Conservation (phyloP, 176 grass and related monocot species). For the Lolium multiflorum region DNA sequence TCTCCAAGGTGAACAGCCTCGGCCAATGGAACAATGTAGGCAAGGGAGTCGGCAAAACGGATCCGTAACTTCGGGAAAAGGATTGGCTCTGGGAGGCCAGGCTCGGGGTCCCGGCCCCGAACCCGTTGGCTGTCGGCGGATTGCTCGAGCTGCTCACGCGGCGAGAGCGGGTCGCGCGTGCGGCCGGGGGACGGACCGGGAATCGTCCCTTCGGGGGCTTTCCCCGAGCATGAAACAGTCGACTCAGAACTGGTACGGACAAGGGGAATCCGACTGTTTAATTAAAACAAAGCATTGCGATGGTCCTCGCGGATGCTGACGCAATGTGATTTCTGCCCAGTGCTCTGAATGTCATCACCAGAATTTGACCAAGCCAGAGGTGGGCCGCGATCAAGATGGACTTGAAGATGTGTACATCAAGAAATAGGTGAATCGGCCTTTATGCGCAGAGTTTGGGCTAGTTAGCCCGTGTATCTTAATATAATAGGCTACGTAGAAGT, state of each 20-base stretch:
- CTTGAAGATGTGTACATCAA: too few relatives aligned
- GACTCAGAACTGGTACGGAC: too few relatives aligned
- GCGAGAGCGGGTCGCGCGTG: constrained; percentile 43
- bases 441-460: too few relatives aligned
- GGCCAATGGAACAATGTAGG: too few relatives aligned
- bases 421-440: too few relatives aligned
- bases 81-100: constrained; percentile 86
- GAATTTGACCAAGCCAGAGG: too few relatives aligned
- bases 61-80: constrained; percentile 86
- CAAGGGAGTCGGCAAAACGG: constrained; percentile 82
- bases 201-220: too few relatives aligned
- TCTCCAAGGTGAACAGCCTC: constrained; percentile 75
- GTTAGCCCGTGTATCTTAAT: too few relatives aligned
- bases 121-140: constrained; percentile 38
- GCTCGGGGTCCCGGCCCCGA: constrained; percentile 40
- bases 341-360: constrained; percentile 90
- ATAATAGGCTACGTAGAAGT: too few relatives aligned
- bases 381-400: too few relatives aligned
- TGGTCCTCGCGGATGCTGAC: constrained; percentile 68
- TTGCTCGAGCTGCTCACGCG: constrained; percentile 44
- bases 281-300: constrained; percentile 91
- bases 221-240: too few relatives aligned
- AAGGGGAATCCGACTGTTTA: constrained; percentile 85
- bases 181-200: too few relatives aligned
- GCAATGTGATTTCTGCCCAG: constrained; percentile 77